These are phyloP conservation scores for Sugiyamaella floridensis DNA, from an alignment of 805 yeast genomes.

Conservation along the genomic window DNA sequence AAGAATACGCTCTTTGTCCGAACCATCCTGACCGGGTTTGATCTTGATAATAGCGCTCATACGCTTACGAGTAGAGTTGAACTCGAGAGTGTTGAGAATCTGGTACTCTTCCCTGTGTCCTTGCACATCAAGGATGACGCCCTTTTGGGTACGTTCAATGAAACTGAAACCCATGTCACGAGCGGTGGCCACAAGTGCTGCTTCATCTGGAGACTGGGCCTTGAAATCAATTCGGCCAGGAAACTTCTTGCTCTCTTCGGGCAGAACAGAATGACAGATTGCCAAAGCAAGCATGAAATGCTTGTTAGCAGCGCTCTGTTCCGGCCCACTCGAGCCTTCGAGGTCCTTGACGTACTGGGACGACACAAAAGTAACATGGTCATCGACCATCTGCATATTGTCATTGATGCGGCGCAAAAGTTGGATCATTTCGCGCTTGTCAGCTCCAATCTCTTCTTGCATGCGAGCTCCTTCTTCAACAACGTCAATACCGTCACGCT, in stretches of 20 bases:
- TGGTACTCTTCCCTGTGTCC: constrained; percentile 45
- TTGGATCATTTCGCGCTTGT: constrained; percentile 44
- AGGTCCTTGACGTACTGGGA: constrained; percentile 54
- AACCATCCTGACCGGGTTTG: constrained; percentile 25
- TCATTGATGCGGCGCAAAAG: constrained; percentile 32
- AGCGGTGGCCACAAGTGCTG: constrained; percentile 73
- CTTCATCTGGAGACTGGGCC: constrained; percentile 84
- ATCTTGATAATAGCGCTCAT: constrained; percentile 63
- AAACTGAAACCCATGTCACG: constrained; percentile 68
- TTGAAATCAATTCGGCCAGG: constrained; percentile 47
- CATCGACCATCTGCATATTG: constrained; percentile 47
- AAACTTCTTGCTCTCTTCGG: constrained; percentile 40
- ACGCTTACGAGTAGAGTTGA: constrained; percentile 69
- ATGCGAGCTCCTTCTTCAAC: constrained; percentile 44
- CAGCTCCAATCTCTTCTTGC: constrained; percentile 39
- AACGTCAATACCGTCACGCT: constrained; percentile 59
- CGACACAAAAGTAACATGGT: constrained; percentile 61
- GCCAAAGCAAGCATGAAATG: constrained; percentile 67
- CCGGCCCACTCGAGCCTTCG: constrained; percentile 32
- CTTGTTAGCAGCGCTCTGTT: constrained; percentile 45
- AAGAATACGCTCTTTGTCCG: constrained; percentile 33
- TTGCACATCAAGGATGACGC: constrained; percentile 40
- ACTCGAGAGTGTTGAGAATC: constrained; percentile 56
- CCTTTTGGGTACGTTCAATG: constrained; percentile 47
- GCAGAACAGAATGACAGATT: constrained; percentile 70